These are phyloP conservation scores for Colletotrichum tabaci DNA, from an alignment of 2,329 filamentous ascomycete genomes.

Conservation along the genomic window DNA sequence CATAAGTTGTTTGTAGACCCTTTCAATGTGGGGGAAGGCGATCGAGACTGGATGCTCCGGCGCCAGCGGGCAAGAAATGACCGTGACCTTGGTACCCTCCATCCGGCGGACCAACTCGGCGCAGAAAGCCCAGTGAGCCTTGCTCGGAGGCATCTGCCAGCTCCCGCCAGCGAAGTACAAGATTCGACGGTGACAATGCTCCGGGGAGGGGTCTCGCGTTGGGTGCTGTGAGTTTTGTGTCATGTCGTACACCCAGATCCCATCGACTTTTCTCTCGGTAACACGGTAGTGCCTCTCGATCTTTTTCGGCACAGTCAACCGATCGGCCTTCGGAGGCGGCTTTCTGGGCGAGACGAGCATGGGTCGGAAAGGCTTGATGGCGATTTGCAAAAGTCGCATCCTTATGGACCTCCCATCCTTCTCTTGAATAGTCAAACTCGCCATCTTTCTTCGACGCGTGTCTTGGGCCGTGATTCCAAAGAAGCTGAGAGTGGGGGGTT, in stretches of 20 bases:
- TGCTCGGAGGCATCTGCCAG: constrained; percentile 66
- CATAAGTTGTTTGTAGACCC: constrained; percentile 60
- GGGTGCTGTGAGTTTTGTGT: neutral
- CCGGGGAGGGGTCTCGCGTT: neutral
- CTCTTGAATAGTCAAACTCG: neutral
- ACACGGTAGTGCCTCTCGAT: neutral
- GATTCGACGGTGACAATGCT: constrained; percentile 47
- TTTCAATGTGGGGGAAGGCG: constrained; percentile 62
- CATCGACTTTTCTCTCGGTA: neutral
- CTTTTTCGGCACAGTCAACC: neutral
- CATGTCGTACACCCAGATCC: constrained; percentile 1
- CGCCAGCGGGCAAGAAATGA: constrained; percentile 69
- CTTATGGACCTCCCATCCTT: neutral
- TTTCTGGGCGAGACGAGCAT: neutral
- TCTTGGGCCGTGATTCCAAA: too few relatives aligned
- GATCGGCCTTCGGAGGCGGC: neutral
- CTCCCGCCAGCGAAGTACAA: constrained; percentile 71
- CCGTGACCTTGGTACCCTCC: constrained; percentile 56
- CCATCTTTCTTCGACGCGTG: neutral
- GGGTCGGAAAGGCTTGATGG: neutral
- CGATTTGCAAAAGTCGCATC: neutral
- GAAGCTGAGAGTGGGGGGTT: too few relatives aligned
- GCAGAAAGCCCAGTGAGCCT: constrained; percentile 67
- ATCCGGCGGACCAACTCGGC: constrained; percentile 60
- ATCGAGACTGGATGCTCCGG: constrained; percentile 65